Evolutionary conservation across 2,329 filamentous ascomycete species (phyloP), one percentile per base, ranked within the genome.

Genomic region (Aspergillus amoenus): DNA sequence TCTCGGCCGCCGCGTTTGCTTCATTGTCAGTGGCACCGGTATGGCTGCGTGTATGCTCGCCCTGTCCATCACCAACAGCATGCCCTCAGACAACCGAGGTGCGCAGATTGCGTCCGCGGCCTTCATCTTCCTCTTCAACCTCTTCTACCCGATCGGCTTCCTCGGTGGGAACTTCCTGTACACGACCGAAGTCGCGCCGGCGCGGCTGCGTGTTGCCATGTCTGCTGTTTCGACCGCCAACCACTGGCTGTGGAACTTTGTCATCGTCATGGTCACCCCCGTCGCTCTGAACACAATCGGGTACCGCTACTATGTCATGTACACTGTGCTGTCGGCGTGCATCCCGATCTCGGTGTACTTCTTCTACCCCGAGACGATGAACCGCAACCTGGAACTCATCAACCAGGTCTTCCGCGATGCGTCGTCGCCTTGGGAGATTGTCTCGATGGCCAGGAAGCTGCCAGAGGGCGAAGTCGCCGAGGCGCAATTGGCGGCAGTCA

Each of bases 121-220:
- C 18, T 67, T 68, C 44, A 63, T 88, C 27, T 88, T 88, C 70
- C 81, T 84, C 6, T 88, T 87, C 72, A 87, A 87, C 59, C 83
- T 84, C 1, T 85, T 84, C 56, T 88, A 59, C 17, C 59, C 64
- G 5, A 61, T 66, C 34, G 64, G 64, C 24, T 66, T 62, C 49
- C 46, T 60, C 6, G 64, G 64, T 0, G 58, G 57, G 1, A 65
- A 59, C 30, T 66, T 64, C 49, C 48, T 66, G 17, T 66, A 66
- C 45, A 52, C 53, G 1, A 57, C 64, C 2, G 64, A 66, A 22
- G 52, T 66, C 6, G 63, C 61, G 2, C 63, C 64, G 2, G 40
- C 60, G 21, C 59, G 58, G 3, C 52, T 66, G 7, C 61, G 64
- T 17, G 61, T 52, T 11, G 45, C 45, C 21, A 48, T 54, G 44